Evolutionary conservation across 352 stramenopile genomes (phyloP).

Genomic region (Pythium aquatile): DNA sequence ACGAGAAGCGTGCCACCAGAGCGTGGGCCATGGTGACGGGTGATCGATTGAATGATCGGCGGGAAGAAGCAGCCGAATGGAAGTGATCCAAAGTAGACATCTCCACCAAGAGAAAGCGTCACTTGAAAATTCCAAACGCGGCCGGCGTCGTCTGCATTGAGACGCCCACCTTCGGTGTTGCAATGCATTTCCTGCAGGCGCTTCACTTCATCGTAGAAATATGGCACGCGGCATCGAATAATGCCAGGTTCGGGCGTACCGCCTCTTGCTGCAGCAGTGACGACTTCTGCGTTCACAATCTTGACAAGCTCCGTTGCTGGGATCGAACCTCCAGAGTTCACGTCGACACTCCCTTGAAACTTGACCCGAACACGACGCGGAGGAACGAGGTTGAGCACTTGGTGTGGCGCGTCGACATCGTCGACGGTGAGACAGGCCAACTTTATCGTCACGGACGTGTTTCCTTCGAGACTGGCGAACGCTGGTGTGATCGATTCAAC

Average conservation of each 20-base stretch:
- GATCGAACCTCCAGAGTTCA: neutral
- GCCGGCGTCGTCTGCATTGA: neutral
- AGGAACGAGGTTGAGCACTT: slow-evolving; percentile 48
- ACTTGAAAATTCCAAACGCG: slow-evolving; percentile 39
- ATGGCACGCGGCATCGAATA: slow-evolving; percentile 44
- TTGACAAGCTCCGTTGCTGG: slow-evolving; percentile 31
- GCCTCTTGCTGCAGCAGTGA: neutral
- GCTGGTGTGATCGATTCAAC: slow-evolving; percentile 36
- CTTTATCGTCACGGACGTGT: slow-evolving; percentile 31
- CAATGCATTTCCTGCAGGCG: slow-evolving; percentile 12
- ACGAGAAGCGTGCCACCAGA: slow-evolving; percentile 54
- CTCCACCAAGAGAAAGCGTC: slow-evolving; percentile 38
- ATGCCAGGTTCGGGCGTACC: slow-evolving; percentile 17
- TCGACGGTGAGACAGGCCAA: slow-evolving; percentile 40
- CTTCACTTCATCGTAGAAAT: slow-evolving; percentile 60
- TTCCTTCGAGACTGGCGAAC: slow-evolving; percentile 44
- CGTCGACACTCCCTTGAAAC: slow-evolving; percentile 45
- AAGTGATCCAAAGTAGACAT: slow-evolving; percentile 45
- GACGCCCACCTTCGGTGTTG: neutral
- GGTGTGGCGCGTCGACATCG: slow-evolving; percentile 37
- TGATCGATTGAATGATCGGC: slow-evolving; percentile 56
- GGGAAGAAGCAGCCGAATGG: slow-evolving; percentile 58
- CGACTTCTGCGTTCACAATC: slow-evolving; percentile 30
- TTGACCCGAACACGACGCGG: slow-evolving; percentile 44
- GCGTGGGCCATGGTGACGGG: slow-evolving; percentile 62